Base-by-base conservation (phyloP, 345 rosid genomes). In the Euphorbia tirucalli region DNA sequence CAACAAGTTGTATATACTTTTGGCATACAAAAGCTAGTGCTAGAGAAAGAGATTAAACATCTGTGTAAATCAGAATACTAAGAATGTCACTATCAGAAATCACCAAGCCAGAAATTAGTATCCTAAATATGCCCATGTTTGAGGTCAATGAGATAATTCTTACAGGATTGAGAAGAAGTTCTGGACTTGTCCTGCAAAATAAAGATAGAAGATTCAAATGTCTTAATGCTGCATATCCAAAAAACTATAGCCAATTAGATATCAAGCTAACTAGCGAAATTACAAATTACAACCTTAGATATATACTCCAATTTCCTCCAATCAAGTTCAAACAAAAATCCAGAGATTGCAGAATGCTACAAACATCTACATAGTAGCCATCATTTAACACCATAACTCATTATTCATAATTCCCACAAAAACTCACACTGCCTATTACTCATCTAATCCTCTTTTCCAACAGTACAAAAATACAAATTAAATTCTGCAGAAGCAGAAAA, bases 91-190 rank as follows among this genome's bases (percentile, higher is more conserved):
- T 28, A 27, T n/a, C 55, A 66, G 0, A 46, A 65, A 19, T 11
- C 24, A 49, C 25, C 5, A 27, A 21, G 15, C 30, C 25, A 6
- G 14, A 44, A 16, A 49, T 30, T 27, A 49, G 67, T 56, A 77
- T 57, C 67, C 46, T 61, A 11, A 39, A 65, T 27, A 28, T 65
- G 61, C 39, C 48, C 60, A 49, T 46, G 37, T 64, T 61, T 41
- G 62, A 69, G 48, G 24, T 59, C 41, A 74, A 59, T n/a, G 68
- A 66, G 71, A 76, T 61, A 54, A 39, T 61, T 73, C 93, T 90
- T 89, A 95, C 99, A 68, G 97, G 92, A 81, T 95, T 95, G 73
- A 95, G 79, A 67, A 95, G 83, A 77, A 92, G 98, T 79, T 95
- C 98, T 5, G 89, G 83, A 74, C 99, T 95, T 43, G 97, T 95